Evolutionary conservation across 176 grass and related monocot species (phyloP), one percentile per base, ranked within the genome.

Genomic region (Carex cristatella): DNA sequence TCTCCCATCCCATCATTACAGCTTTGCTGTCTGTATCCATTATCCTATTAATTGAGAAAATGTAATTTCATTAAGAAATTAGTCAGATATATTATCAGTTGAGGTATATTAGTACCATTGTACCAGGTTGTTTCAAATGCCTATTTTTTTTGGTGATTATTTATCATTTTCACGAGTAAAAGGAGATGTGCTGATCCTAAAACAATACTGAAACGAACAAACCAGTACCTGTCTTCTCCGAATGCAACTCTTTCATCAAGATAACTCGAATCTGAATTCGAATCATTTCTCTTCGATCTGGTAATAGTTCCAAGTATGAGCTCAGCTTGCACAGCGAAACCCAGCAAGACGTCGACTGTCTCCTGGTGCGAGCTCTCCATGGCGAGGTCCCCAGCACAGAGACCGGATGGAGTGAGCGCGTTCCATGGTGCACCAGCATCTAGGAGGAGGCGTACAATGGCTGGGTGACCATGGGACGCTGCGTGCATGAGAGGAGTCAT

Each of bases 1-100:
- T 87, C 86, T 98, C 95, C 95, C 95, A 98, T 87, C 38, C 86
- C 95, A 98, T 98, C 95, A 98, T 98, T 64, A 95, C 95, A 12
- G 93, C 93, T 84, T 95, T 98, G 88, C 88, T 98, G 33, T 95
- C 95, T 63, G 82, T 82, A 61, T 98, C 95, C 93, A 98, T 89
- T 73, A 95, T 81, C 80, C 81, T 83, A 51, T 55, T n/a, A 32
- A 27, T 15, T 31, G 14, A 44, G 44, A 2, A 66, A 44, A 48
- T 14, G 44, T 11, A 69, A 44, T 81, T 81, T 42, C 51, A 78
- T 33, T 15, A 78, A 8, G 5, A 33, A 56, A 56, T 40, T 3
- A 15, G 18, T 35, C 37, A 71, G 15, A n/a, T 40, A 40, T 7
- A 11, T 7, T 40, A 69, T 69, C 9, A 9, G 2, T 3, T 60